A percentile compares a stretch with the other conserved stretches of the same genome.
Evolutionary conservation across 768 basidiomycete species (phyloP).

Genomic region (Calocera cornea): DNA sequence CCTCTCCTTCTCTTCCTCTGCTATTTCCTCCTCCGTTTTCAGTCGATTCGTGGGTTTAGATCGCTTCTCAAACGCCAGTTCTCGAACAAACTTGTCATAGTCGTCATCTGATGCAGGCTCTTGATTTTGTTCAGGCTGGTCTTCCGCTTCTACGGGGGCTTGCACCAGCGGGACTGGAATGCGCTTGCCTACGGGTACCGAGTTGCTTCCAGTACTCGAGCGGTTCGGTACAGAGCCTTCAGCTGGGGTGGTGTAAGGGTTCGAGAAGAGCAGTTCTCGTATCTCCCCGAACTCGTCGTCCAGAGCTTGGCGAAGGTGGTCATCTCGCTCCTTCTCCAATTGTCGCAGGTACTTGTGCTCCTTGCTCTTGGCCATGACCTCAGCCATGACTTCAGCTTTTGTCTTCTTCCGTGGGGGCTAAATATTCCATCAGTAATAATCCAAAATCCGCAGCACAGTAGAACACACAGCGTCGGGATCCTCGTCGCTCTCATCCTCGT

Average conservation of each 20-base stretch:
- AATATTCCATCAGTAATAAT: slow-evolving; percentile 7
- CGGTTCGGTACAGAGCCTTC: neutral
- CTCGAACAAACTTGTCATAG: slow-evolving; percentile 85
- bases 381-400: slow-evolving; percentile 94
- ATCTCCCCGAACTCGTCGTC: slow-evolving; percentile 79
- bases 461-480: slow-evolving; percentile 34
- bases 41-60: slow-evolving; percentile 90
- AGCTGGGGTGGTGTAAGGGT: slow-evolving; percentile 8
- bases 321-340: slow-evolving; percentile 72
- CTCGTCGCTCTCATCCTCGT: slow-evolving; percentile 43
- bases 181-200: slow-evolving; percentile 11
- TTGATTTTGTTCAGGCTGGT: slow-evolving; percentile 19
- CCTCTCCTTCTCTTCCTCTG: slow-evolving; percentile 71
- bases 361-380: slow-evolving; percentile 95
- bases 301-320: slow-evolving; percentile 71
- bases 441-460: neutral
- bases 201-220: slow-evolving; percentile 9
- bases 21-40: slow-evolving; percentile 91
- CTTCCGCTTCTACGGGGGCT: neutral
- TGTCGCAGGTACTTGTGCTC: slow-evolving; percentile 78
- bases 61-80: slow-evolving; percentile 83
- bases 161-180: neutral
- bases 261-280: slow-evolving; percentile 53
- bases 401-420: slow-evolving; percentile 77
- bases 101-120: slow-evolving; percentile 36